phyloP scores from a whole-genome alignment of 2,329 filamentous ascomycete species.

The Teratosphaeria zuluensis region DNA sequence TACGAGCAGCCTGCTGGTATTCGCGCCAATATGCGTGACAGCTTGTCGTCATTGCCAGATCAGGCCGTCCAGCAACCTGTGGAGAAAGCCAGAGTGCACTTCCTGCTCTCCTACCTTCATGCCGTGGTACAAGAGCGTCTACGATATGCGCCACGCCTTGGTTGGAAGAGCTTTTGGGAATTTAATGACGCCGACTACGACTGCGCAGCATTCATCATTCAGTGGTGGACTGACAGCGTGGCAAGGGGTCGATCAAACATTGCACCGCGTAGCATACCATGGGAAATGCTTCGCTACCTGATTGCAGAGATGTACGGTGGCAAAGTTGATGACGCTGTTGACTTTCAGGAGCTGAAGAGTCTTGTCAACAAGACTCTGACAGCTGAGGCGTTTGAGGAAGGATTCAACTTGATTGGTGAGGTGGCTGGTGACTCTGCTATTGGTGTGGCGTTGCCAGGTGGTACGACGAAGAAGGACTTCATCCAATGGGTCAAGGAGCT shows the following conservation, averaged over 20 bases:
- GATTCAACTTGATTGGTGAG: slow-evolving; percentile 76
- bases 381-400: slow-evolving; percentile 80
- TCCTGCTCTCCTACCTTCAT: slow-evolving; percentile 87
- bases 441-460: slow-evolving; percentile 62
- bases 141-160: slow-evolving; percentile 83
- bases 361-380: slow-evolving; percentile 75
- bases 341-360: slow-evolving; percentile 63
- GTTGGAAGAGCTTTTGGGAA: slow-evolving; percentile 99
- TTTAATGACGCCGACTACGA: slow-evolving; percentile 99
- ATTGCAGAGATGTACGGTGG: slow-evolving; percentile 93
- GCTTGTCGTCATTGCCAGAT: slow-evolving; percentile 59
- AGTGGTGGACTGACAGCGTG: slow-evolving; percentile 80
- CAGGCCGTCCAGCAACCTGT: slow-evolving; percentile 68
- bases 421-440: slow-evolving; percentile 28
- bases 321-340: slow-evolving; percentile 86
- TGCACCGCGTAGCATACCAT: slow-evolving; percentile 85
- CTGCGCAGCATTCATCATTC: slow-evolving; percentile 91
- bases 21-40: slow-evolving; percentile 97
- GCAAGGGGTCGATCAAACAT: slow-evolving; percentile 84
- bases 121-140: slow-evolving; percentile 91
- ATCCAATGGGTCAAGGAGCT: slow-evolving; percentile 82
- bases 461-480: slow-evolving; percentile 78
- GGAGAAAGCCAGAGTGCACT: slow-evolving; percentile 80
- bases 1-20: slow-evolving; percentile 97
- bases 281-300: slow-evolving; percentile 87